A percentile compares a stretch with the other conserved stretches of the same genome.
These are phyloP conservation scores for Curvularia sp. DNA, from an alignment of 2,329 filamentous ascomycete species.

Conservation along the genomic window DNA sequence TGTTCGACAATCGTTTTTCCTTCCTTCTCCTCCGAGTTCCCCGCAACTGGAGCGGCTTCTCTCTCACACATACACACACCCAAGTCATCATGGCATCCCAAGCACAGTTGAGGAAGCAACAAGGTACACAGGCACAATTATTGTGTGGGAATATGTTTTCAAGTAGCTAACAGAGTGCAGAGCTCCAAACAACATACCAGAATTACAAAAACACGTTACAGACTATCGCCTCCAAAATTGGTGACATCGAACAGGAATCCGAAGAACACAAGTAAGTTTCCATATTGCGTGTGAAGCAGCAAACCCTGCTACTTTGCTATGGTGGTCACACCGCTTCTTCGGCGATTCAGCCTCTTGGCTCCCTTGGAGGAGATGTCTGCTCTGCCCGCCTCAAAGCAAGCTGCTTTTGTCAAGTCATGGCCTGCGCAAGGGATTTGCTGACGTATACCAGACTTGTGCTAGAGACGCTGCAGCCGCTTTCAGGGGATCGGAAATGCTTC, in stretches of 20 bases:
- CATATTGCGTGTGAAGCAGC: slow-evolving; percentile 1
- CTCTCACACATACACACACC: neutral
- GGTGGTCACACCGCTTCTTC: slow-evolving; percentile 9
- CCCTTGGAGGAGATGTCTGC: neutral
- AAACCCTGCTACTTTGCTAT: neutral
- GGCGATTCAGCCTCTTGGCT: neutral
- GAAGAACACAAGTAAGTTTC: slow-evolving; percentile 92
- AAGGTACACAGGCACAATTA: slow-evolving; percentile 60
- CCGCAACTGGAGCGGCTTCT: slow-evolving; percentile 23
- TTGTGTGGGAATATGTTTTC: neutral
- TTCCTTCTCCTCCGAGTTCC: slow-evolving; percentile 30
- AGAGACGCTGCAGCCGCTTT: slow-evolving; percentile 84
- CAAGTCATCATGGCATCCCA: slow-evolving; percentile 57
- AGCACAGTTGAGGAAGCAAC: slow-evolving; percentile 72
- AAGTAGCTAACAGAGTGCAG: slow-evolving; percentile 55
- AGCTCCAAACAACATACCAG: slow-evolving; percentile 80
- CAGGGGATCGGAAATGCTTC: slow-evolving; percentile 92
- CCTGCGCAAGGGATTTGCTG: slow-evolving; percentile 15
- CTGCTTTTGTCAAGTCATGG: neutral
- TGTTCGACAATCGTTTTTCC: slow-evolving; percentile 6
- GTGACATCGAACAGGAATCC: slow-evolving; percentile 94
- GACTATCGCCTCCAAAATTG: slow-evolving; percentile 93
- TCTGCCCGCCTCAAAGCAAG: neutral
- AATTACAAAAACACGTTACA: slow-evolving; percentile 81
- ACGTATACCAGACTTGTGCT: slow-evolving; percentile 76